phyloP scores from a whole-genome alignment of 2,329 filamentous ascomycete genomes.

The Pseudopithomyces chartarum region DNA sequence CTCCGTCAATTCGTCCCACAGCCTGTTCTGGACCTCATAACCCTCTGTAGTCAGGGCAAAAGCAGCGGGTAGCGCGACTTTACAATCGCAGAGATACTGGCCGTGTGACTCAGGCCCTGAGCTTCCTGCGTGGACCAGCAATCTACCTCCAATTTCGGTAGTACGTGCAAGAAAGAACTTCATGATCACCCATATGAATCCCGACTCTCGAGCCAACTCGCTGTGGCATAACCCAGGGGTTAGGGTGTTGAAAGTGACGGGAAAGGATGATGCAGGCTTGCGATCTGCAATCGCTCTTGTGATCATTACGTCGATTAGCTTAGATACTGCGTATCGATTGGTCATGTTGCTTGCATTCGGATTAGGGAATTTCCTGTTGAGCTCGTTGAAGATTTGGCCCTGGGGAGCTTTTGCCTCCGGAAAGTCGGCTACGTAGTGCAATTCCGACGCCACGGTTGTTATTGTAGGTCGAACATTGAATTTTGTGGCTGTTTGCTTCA shows the following conservation, averaged over 20 bases:
- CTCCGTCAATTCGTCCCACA: constrained; percentile 48
- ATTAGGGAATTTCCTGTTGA: constrained; percentile 23
- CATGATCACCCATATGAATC: constrained; percentile 14
- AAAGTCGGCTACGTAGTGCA: constrained; percentile 35
- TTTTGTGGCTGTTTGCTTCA: constrained; percentile 26
- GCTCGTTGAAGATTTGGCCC: constrained; percentile 33
- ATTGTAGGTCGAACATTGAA: constrained; percentile 34
- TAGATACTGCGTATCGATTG: constrained; percentile 34
- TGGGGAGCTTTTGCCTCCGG: constrained; percentile 26
- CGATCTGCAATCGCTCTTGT: constrained; percentile 28
- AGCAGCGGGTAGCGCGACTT: constrained; percentile 30
- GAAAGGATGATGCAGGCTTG: constrained; percentile 17
- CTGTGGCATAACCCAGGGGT: constrained; percentile 43
- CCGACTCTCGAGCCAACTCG: constrained; percentile 27
- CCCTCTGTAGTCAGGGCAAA: constrained; percentile 47
- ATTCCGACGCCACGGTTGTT: constrained; percentile 38
- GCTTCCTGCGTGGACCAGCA: constrained; percentile 46
- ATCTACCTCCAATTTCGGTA: constrained; percentile 49
- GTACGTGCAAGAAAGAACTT: constrained; percentile 37
- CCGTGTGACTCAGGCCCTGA: constrained; percentile 47
- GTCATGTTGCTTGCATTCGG: constrained; percentile 14
- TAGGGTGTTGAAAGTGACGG: constrained; percentile 39
- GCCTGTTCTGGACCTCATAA: constrained; percentile 36
- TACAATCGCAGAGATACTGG: constrained; percentile 46
- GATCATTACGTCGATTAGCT: constrained; percentile 37